Conservation (phyloP, 768 basidiomycete genomes). For the Rhodotorula taiwanensis region DNA sequence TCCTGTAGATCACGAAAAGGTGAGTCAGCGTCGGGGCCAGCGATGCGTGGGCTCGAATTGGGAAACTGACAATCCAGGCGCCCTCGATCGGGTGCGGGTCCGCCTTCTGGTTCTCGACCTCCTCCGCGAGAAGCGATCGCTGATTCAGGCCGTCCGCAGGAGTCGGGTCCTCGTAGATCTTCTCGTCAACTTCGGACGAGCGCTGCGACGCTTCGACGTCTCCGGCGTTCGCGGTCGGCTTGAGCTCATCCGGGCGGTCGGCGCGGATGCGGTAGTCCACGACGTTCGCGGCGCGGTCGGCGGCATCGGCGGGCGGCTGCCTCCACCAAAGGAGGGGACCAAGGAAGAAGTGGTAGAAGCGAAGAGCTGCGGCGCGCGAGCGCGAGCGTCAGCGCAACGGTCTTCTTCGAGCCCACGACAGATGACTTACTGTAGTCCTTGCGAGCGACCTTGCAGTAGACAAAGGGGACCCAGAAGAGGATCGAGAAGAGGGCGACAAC, state of each 20-base stretch:
- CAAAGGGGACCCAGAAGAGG: conserved; percentile 49
- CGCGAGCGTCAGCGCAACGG: not conserved
- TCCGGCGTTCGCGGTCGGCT: not conserved
- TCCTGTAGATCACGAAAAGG: too few species aligned
- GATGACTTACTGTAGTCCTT: conserved; percentile 46
- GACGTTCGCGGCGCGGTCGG: conserved; percentile 36
- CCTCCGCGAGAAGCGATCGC: conserved; percentile 3
- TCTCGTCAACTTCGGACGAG: conserved; percentile 15
- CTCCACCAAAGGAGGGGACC: conserved; percentile 48
- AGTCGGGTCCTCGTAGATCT: conserved; percentile 31
- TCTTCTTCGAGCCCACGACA: too few species aligned
- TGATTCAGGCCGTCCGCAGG: not conserved
- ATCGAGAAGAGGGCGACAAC: conserved; percentile 44
- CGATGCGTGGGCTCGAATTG: too few species aligned
- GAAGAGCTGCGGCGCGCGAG: conserved; percentile 35
- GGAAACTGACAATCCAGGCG: too few species aligned
- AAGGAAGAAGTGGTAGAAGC: conserved; percentile 48
- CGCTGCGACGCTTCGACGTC: conserved; percentile 13
- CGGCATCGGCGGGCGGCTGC: conserved; percentile 44
- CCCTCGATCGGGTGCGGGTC: conserved; percentile 43
- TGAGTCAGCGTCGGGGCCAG: too few species aligned
- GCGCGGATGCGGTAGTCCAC: conserved; percentile 44
- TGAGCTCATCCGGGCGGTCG: conserved; percentile 4
- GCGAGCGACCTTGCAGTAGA: conserved; percentile 46
- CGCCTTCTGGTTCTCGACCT: conserved; percentile 37